Evolutionary conservation across 345 rosid genomes (phyloP), one percentile per base, ranked within the genome.

Genomic region (Salix exigua): DNA sequence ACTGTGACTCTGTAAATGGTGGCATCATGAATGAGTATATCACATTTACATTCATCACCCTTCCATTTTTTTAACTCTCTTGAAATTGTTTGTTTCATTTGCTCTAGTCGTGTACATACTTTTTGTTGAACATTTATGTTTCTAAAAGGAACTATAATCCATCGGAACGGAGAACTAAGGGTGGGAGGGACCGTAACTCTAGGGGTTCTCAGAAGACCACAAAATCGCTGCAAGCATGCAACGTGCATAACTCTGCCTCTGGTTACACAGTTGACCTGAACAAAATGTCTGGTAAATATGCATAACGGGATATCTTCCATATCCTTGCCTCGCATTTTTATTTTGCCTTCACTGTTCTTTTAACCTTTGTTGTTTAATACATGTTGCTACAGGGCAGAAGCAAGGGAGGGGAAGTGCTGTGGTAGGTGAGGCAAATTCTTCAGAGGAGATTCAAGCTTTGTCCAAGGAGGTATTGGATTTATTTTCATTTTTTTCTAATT

Each of bases 21-120:
- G 99, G 99, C 86, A 92, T 92, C 60, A 88, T 93, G 96, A 95
- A 93, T 25, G 97, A 95, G 99, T 95, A 88, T 44, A 81, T 70
- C 44, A 67, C 65, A 75, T 50, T 46, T 53, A 60, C 46, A 53
- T 70, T 58, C 28, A 3, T 28, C 61, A 4, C 55, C 42, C 65
- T 58, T 30, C n/a, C 23, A 35, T 35, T 13, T 8, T 35, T 61
- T 61, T 46, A 35, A 51, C 48, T 26, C 46, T 53, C 51, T 66
- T 51, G n/a, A 11, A 70, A 9, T 25, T 7, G 21, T 66, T 78
- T 40, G 17, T 28, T 64, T 18, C 67, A 25, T 66, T 51, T 66
- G 63, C 12, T 25, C 63, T 5, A 37, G 72, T 35, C 68, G 40
- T 76, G 55, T 46, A 60, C 2, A 2, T 4, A 28, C 25, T 11